Percentiles rank a stretch among this genome's conserved stretches.
These are phyloP conservation scores for Candolleomyces eurysporus DNA, from an alignment of 768 basidiomycete species.

Conservation along the genomic window DNA sequence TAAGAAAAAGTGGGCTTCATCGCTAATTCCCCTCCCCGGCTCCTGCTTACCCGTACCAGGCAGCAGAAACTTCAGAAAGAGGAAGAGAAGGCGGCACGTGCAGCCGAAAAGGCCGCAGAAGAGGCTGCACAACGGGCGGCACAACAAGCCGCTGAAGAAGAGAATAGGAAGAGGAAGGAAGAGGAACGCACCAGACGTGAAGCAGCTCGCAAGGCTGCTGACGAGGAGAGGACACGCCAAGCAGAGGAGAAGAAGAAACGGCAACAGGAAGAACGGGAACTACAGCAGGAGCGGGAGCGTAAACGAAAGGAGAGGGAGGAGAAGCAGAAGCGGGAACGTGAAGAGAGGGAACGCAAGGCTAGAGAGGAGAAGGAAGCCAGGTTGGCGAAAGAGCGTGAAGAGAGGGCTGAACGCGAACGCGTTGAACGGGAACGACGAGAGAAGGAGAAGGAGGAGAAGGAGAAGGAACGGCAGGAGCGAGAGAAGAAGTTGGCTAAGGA, in stretches of 20 bases:
- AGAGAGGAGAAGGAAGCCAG: constrained; percentile 68
- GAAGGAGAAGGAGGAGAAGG: constrained; percentile 38
- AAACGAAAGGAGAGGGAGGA: constrained; percentile 78
- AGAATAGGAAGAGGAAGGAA: constrained; percentile 75
- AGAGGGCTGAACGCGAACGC: constrained; percentile 46
- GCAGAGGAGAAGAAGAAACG: constrained; percentile 83
- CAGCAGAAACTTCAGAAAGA: constrained; percentile 92
- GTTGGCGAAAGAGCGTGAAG: constrained; percentile 63
- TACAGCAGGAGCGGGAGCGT: constrained; percentile 71
- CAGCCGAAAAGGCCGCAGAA: constrained; percentile 85
- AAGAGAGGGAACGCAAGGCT: constrained; percentile 67
- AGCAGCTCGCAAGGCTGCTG: constrained; percentile 66
- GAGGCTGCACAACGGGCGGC: constrained; percentile 77
- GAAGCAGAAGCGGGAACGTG: constrained; percentile 64
- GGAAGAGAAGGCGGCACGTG: constrained; percentile 79
- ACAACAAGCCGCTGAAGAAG: constrained; percentile 77
- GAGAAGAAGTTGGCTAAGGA: constrained; percentile 30
- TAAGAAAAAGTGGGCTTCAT: constrained; percentile 67
- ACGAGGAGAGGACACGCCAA: constrained; percentile 80
- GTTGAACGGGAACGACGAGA: constrained; percentile 42
- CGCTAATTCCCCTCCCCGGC: constrained; percentile 2
- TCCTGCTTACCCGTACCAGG: constrained; percentile 39
- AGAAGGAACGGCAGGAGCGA: constrained; percentile 28
- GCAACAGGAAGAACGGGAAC: constrained; percentile 76
- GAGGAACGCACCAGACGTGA: constrained; percentile 86